A percentile compares a stretch with the other conserved stretches of the same genome.
Conservation (phyloP, 805 yeast species). For the Zygoascus ofunaensis region DNA sequence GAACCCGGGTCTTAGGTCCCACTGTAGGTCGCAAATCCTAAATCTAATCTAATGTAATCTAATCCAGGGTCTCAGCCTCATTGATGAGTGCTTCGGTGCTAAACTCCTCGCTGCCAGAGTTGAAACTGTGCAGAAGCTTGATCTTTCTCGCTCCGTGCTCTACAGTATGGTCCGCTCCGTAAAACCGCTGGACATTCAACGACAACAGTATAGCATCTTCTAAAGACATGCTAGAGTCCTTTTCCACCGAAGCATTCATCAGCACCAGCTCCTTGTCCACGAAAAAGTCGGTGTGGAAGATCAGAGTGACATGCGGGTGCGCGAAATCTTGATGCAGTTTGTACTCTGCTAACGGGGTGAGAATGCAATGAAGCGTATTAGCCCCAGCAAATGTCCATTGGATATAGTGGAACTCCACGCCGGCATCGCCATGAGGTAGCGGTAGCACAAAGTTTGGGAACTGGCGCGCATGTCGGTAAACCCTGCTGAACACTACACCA, state of each 20-base stretch:
- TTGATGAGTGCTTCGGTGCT: conserved; percentile 56
- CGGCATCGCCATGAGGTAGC: conserved; percentile 47
- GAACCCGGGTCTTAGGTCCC: too few relatives aligned
- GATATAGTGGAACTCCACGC: conserved; percentile 73
- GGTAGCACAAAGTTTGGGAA: conserved; percentile 88
- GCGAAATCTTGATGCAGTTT: conserved; percentile 87
- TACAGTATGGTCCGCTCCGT: conserved; percentile 30
- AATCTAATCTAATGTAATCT: too few relatives aligned
- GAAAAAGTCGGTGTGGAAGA: conserved; percentile 72
- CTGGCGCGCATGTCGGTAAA: conserved; percentile 56
- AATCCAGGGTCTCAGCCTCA: conserved; percentile 66
- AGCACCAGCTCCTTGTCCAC: conserved; percentile 53
- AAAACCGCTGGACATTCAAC: conserved; percentile 43
- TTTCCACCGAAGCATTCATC: conserved; percentile 80
- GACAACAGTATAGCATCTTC: conserved; percentile 68
- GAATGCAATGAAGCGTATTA: conserved; percentile 74
- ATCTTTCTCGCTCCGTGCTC: conserved; percentile 40
- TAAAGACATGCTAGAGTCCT: conserved; percentile 53
- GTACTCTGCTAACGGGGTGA: conserved; percentile 86
- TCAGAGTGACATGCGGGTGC: conserved; percentile 86
- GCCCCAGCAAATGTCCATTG: conserved; percentile 84
- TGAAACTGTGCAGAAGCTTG: conserved; percentile 58
- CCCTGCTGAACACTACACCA: conserved; percentile 47
- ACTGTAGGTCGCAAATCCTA: too few relatives aligned
- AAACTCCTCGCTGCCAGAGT: conserved; percentile 58